Evolutionary conservation across 1,284 basidiomycete genomes (phyloP), one percentile per base, ranked within the genome.

Genomic region (Sporisorium iseilematis-ciliati): DNA sequence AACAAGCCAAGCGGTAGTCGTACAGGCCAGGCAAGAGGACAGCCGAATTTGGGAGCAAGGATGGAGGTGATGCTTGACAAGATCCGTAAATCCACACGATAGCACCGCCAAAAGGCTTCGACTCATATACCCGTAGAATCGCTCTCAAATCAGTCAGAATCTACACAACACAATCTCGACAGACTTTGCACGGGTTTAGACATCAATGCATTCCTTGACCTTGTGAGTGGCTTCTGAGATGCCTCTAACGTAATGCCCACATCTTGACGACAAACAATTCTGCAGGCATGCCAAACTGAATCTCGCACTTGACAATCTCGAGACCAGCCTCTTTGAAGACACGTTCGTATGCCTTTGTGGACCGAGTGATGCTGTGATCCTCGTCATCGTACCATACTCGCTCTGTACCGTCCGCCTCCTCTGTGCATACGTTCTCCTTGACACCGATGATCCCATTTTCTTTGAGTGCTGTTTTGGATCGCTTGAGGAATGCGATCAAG

Each of bases 191-290:
- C n/a, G n/a, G n/a, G n/a, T n/a, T n/a, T n/a, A n/a, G n/a, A n/a
- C n/a, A n/a, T n/a, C n/a, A n/a, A n/a, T n/a, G n/a, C n/a, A n/a
- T n/a, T n/a, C n/a, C n/a, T n/a, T n/a, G n/a, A n/a, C n/a, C n/a
- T n/a, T n/a, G n/a, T n/a, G n/a, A n/a, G n/a, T n/a, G n/a, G n/a
- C 10, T 26, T 8, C 8, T 11, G n/a, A 31, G 10, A n/a, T 20
- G 48, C 26, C 11, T 16, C 59, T 68, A 68, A n/a, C 52, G 68
- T 33, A 71, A 53, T 4, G 68, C 68, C 68, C 68, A 85, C 82
- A 83, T 84, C 46, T 80, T 79, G 57, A 85, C 82, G 11, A 77
- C 75, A 57, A 84, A 85, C 20, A 85, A 76, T 61, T 84, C 83
- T 26, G 75, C 75, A 3, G 83, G 83, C 65, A 85, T 76, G 4